Base-by-base conservation (phyloP, 2,329 filamentous ascomycete genomes). In the Stagonosporopsis cucurbitacearum region DNA sequence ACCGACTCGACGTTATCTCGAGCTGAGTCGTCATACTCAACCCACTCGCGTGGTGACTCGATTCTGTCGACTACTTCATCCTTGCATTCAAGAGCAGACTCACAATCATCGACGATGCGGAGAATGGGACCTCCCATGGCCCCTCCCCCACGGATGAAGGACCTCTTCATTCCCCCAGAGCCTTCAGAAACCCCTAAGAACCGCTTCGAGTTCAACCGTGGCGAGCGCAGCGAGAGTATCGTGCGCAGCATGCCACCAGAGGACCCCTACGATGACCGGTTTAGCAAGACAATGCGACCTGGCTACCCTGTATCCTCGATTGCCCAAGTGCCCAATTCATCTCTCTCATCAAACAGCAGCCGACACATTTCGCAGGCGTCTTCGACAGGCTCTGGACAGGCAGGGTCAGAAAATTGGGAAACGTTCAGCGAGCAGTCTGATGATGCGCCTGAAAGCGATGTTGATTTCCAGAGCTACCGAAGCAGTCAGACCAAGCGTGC, bases 361-460 rank as follows among this genome's bases (percentile, higher is more conserved):
- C 82, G 91, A 43, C 90, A 94, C 66, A 87, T 89, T 15, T 58
- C 55, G n/a, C 63, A 66, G 42, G 88, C 88, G 1, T 93, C 91
- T 1, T 75, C 73, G 2, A 74, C 66, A 20, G 67, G 66, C 17
- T 74, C 66, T 5, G 77, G 80, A 20, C 82, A 90, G 23, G 92
- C 90, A 5, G 91, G 91, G 1, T 96, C 91, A 3, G 94, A 98
- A 77, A 98, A 98, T 74, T 98, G 94, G 94, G 94, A 98, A 77
- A 96, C 93, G 9, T 98, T 95, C 68, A 93, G 95, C 66, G 91
- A 96, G 73, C 86, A 84, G 63, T 92, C 89, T 58, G 88, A 92
- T 68, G 86, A 88, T 0, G 58, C 92, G 67, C 82, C 83, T 0
- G 75, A 77, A 60, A 68, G 66, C 22, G 92, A 96, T 71, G 88